Evolutionary conservation across 345 rosid genomes (phyloP).

Genomic region (Eucalyptus sideroxylon): DNA sequence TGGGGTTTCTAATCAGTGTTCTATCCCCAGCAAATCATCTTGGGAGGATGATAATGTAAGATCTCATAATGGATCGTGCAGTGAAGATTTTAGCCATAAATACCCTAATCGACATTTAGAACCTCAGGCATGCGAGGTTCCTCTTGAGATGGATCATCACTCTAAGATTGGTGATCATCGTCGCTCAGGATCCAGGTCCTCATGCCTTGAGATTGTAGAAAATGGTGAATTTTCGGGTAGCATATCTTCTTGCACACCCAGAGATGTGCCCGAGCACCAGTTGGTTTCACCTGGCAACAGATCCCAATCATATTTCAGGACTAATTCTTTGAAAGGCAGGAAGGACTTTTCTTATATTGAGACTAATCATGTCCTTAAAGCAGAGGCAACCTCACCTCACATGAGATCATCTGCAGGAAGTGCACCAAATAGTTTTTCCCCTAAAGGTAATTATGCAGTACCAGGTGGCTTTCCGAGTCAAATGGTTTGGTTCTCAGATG

Average conservation of each 20-base stretch:
- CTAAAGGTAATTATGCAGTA: conserved; percentile 32
- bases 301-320: conserved; percentile 39
- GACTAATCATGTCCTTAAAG: conserved; percentile 7
- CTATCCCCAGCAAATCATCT: conserved; percentile 11
- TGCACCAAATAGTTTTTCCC: conserved; percentile 34
- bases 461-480: conserved; percentile 32
- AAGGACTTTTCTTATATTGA: conserved; percentile 27
- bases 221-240: conserved; percentile 48
- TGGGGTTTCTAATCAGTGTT: conserved; percentile 16
- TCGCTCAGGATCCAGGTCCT: conserved; percentile 52
- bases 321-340: conserved; percentile 60
- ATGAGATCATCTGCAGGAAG: conserved; percentile 15
- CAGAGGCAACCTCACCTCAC: conserved; percentile 6
- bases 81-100: conserved; percentile 4
- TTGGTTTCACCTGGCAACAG: conserved; percentile 54
- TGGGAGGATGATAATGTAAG: conserved; percentile 10
- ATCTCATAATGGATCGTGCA: conserved; percentile 1
- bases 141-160: conserved; percentile 23
- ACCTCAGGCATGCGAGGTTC: conserved; percentile 12
- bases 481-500: conserved; percentile 65
- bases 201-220: conserved; percentile 57
- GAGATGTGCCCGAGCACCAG: conserved; percentile 43
- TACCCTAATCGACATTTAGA: conserved; percentile 23
- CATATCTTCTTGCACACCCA: conserved; percentile 57
- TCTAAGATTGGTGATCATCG: conserved; percentile 45